Evolutionary conservation across 2,329 filamentous ascomycete genomes (phyloP).

Genomic region (Apiospora koreana): DNA sequence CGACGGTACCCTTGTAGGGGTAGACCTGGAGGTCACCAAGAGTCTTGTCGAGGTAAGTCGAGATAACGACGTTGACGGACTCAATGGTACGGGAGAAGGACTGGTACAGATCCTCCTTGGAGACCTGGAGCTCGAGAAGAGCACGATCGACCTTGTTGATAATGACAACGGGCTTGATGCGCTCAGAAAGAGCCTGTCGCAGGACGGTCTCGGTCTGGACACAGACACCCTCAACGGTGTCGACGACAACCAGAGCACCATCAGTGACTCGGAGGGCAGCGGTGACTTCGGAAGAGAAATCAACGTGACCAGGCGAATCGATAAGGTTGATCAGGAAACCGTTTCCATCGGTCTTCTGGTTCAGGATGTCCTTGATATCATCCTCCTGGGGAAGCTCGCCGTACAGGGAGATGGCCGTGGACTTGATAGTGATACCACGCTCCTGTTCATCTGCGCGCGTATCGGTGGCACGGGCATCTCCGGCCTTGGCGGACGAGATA

Average conservation of each 20-base stretch:
- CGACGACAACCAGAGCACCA: conserved; percentile 98
- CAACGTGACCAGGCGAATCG: conserved; percentile 99
- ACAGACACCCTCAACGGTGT: conserved; percentile 99
- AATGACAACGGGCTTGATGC: conserved; percentile 99
- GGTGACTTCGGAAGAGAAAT: conserved; percentile 99
- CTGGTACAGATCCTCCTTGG: conserved; percentile 99
- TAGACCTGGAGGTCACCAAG: conserved; percentile 99
- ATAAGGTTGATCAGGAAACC: conserved; percentile 99
- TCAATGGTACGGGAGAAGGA: conserved; percentile 99
- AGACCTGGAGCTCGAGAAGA: conserved; percentile 97
- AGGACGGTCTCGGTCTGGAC: conserved; percentile 99
- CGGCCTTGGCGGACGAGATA: conserved; percentile 95
- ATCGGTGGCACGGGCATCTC: conserved; percentile 94
- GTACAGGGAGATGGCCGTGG: conserved; percentile 98
- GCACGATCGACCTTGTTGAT: conserved; percentile 99
- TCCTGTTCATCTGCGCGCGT: conserved; percentile 98
- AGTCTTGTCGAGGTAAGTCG: conserved; percentile 95
- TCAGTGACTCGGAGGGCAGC: conserved; percentile 99
- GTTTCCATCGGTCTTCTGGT: conserved; percentile 83
- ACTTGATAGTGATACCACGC: conserved; percentile 99
- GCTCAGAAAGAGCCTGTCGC: conserved; percentile 98
- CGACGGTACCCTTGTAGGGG: conserved; percentile 95
- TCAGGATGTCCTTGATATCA: conserved; percentile 91
- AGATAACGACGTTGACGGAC: conserved; percentile 99
- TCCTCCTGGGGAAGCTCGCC: conserved; percentile 78